Percentiles rank a stretch among this genome's conserved stretches.
Evolutionary conservation across 768 basidiomycete genomes (phyloP).

Genomic region (Pleurotus cornucopiae): DNA sequence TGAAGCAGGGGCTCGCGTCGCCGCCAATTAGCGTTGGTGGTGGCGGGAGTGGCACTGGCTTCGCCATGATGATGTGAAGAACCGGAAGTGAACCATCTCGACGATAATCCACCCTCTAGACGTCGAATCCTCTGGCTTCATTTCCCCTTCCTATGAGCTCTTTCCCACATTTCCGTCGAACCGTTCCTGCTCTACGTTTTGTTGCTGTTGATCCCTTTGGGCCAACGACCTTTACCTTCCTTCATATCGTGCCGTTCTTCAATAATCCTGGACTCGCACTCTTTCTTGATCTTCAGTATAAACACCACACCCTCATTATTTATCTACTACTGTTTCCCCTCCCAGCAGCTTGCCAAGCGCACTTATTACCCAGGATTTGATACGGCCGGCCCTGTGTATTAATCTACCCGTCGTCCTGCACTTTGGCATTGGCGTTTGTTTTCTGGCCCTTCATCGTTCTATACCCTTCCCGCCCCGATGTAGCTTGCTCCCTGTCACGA

Average conservation of each 20-base stretch:
- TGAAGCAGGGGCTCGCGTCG: slow-evolving; percentile 11
- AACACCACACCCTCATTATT: not conserved
- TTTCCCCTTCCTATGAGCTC: not conserved
- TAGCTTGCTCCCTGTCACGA: not conserved
- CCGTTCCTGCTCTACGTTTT: not conserved
- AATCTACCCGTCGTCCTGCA: not conserved
- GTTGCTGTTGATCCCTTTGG: not conserved
- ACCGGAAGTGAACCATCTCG: not conserved
- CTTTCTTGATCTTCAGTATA: not conserved
- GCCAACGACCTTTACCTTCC: not conserved
- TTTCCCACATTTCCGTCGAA: not conserved
- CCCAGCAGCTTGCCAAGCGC: not conserved
- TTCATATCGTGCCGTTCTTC: not conserved
- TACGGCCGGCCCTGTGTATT: slow-evolving; percentile 9
- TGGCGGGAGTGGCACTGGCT: slow-evolving; percentile 12
- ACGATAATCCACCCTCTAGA: no score
- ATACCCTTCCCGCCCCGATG: slow-evolving; percentile 1
- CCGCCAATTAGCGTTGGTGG: slow-evolving; percentile 10
- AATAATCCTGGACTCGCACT: slow-evolving; percentile 5
- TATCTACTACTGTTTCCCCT: not conserved
- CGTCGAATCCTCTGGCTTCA: not conserved
- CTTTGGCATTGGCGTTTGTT: not conserved
- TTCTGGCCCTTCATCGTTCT: not conserved
- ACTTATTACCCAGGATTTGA: slow-evolving; percentile 1
- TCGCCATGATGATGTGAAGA: slow-evolving; percentile 16